Percentiles rank a stretch among this genome's conserved stretches.
phyloP scores from a whole-genome alignment of 257 asterid genomes.

The Knoxia roxburghii region DNA sequence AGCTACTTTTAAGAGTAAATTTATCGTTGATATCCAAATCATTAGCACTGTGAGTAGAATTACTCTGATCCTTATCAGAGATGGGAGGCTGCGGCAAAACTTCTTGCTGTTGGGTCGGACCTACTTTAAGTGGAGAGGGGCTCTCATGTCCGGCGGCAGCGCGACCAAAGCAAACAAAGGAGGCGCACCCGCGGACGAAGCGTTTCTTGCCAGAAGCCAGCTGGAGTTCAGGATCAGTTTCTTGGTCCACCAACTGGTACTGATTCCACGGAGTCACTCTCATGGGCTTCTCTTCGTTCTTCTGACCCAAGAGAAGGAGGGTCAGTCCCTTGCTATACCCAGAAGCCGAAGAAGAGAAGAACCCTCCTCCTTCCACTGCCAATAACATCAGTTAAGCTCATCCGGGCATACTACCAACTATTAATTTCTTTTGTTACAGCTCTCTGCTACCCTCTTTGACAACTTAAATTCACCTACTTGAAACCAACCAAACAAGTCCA shows the following conservation, averaged over 20 bases:
- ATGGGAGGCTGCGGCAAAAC: slow-evolving; percentile 32
- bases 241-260: slow-evolving; percentile 96
- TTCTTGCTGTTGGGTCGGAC: slow-evolving; percentile 58
- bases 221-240: slow-evolving; percentile 70
- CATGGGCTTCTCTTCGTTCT: slow-evolving; percentile 88
- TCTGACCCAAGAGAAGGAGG: slow-evolving; percentile 86
- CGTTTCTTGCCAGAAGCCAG: slow-evolving; percentile 83
- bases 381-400: slow-evolving; percentile 95
- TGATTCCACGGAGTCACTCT: slow-evolving; percentile 98
- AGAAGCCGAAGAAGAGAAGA: slow-evolving; percentile 98
- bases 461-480: slow-evolving; percentile 16
- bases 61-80: slow-evolving; percentile 34
- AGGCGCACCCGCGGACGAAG: slow-evolving; percentile 71
- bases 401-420: slow-evolving; percentile 46
- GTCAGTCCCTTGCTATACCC: slow-evolving; percentile 95
- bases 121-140: slow-evolving; percentile 66
- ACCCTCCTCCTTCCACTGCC: slow-evolving; percentile 99
- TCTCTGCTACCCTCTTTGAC: slow-evolving; percentile 7
- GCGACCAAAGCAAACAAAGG: slow-evolving; percentile 83
- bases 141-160: slow-evolving; percentile 66
- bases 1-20: slow-evolving; percentile 61
- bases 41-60: slow-evolving; percentile 27
- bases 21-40: slow-evolving; percentile 30
- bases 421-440: slow-evolving; percentile 10
- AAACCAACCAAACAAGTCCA: slow-evolving; percentile 6